Percentiles rank a stretch among this genome's conserved stretches.
phyloP scores from a whole-genome alignment of 768 basidiomycete genomes.

The Lactifluus hygrophoroides region DNA sequence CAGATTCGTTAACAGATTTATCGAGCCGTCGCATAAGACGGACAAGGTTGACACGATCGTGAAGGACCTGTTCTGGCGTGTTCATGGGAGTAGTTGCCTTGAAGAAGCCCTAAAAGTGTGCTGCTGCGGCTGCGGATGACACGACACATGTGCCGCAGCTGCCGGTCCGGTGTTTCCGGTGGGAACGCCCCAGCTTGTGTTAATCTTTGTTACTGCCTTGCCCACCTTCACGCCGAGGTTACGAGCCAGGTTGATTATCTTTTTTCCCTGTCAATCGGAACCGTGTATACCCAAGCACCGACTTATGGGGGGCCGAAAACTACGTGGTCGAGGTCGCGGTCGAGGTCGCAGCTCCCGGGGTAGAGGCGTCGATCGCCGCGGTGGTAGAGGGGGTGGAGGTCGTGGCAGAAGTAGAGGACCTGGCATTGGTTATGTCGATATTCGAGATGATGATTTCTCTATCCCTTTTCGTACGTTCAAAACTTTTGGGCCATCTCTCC shows the following conservation, averaged over 20 bases:
- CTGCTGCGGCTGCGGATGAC: not conserved
- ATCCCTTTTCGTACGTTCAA: not conserved
- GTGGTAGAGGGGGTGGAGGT: slow-evolving; percentile 23
- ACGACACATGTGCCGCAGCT: not conserved
- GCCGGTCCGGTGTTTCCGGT: not conserved
- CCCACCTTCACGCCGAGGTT: not conserved
- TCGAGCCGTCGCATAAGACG: slow-evolving; percentile 57
- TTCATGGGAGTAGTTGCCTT: not conserved
- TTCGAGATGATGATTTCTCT: slow-evolving; percentile 18
- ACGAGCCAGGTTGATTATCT: not conserved
- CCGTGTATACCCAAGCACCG: not conserved
- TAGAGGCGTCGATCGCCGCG: slow-evolving; percentile 24
- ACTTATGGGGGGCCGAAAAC: slow-evolving; percentile 13
- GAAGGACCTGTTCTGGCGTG: slow-evolving; percentile 26
- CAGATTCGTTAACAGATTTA: slow-evolving; percentile 34
- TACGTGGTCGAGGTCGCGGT: slow-evolving; percentile 17
- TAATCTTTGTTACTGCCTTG: not conserved
- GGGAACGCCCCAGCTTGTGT: too few species aligned
- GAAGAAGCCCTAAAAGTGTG: not conserved
- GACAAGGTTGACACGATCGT: slow-evolving; percentile 62
- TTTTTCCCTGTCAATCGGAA: not conserved
- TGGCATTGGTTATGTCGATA: slow-evolving; percentile 15
- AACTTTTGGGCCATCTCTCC: not conserved
- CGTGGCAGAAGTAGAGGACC: slow-evolving; percentile 15
- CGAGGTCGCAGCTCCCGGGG: slow-evolving; percentile 22